These are phyloP conservation scores for Eucalyptus shirleyi DNA, from an alignment of 345 rosid species.

Conservation along the genomic window DNA sequence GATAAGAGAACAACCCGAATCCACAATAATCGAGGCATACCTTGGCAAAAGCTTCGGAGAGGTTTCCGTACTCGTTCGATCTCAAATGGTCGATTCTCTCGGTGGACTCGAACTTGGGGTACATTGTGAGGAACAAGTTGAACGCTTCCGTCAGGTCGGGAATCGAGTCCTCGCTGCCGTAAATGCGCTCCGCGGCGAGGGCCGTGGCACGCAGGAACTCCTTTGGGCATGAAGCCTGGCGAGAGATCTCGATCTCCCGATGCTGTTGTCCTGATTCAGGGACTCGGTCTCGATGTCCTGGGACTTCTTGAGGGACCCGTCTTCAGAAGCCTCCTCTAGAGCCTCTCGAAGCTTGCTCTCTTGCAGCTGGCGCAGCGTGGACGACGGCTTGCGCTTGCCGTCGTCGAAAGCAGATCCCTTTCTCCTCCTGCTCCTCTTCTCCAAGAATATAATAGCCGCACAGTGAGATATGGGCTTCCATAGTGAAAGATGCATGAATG, in stretches of 20 bases:
- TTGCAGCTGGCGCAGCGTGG: slow-evolving; percentile 49
- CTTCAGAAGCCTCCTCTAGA: slow-evolving; percentile 83
- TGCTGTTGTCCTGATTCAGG: slow-evolving; percentile 25
- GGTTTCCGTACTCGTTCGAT: slow-evolving; percentile 53
- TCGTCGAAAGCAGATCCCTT: slow-evolving; percentile 38
- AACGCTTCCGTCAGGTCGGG: slow-evolving; percentile 54
- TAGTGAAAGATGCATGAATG: slow-evolving; percentile 41
- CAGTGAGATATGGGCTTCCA: slow-evolving; percentile 81
- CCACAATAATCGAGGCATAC: slow-evolving; percentile 97
- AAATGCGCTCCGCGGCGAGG: slow-evolving; percentile 45
- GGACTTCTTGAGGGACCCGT: slow-evolving; percentile 63
- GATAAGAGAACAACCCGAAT: slow-evolving; percentile 70
- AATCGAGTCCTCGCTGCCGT: slow-evolving; percentile 36
- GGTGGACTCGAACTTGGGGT: slow-evolving; percentile 59
- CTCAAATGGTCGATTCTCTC: slow-evolving; percentile 66
- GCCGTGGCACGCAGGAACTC: slow-evolving; percentile 75
- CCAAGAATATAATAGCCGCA: slow-evolving; percentile 55
- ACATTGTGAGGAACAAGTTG: slow-evolving; percentile 66
- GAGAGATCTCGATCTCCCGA: slow-evolving; percentile 72
- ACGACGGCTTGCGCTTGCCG: slow-evolving; percentile 22
- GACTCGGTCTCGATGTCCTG: slow-evolving; percentile 47
- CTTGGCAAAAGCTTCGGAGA: slow-evolving; percentile 42
- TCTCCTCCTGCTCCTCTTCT: slow-evolving; percentile 55
- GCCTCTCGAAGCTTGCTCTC: slow-evolving; percentile 78
- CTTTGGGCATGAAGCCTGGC: slow-evolving; percentile 79